A percentile compares a stretch with the other conserved stretches of the same genome.
phyloP scores from a whole-genome alignment of 306 rosid genomes.

The Vigna trinervia region DNA sequence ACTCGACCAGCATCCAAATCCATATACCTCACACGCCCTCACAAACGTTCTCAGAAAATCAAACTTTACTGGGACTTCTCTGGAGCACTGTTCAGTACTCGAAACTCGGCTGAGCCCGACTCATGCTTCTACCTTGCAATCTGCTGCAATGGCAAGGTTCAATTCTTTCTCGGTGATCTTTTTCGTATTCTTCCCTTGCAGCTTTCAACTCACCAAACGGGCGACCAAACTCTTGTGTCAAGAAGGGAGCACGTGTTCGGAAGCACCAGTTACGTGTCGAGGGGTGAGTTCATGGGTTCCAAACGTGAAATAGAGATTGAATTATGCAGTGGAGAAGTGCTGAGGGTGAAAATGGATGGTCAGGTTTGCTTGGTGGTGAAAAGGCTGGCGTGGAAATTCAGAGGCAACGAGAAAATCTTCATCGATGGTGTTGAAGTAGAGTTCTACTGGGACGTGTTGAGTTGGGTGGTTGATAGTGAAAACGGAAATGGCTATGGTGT shows the following conservation, averaged over 20 bases:
- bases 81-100: conserved; percentile 48
- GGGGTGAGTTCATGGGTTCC: conserved; percentile 70
- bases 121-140: conserved; percentile 73
- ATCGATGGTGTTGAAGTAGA: conserved; percentile 72
- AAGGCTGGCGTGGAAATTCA: conserved; percentile 87
- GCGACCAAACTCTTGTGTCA: conserved; percentile 58
- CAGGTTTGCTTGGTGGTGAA: conserved; percentile 58
- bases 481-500: conserved; percentile 63
- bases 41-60: conserved; percentile 49
- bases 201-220: not conserved
- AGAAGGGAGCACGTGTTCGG: conserved; percentile 81
- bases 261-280: conserved; percentile 55
- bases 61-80: conserved; percentile 80
- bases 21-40: conserved; percentile 49
- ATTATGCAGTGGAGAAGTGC: conserved; percentile 61
- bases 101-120: conserved; percentile 68
- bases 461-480: conserved; percentile 61
- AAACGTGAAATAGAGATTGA: conserved; percentile 74
- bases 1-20: conserved; percentile 65
- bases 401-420: conserved; percentile 82
- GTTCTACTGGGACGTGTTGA: conserved; percentile 83
- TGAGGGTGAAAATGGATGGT: conserved; percentile 70
- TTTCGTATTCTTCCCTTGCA: conserved; percentile 56
- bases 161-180: conserved; percentile 75
- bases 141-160: conserved; percentile 49